Evolutionary conservation across 768 basidiomycete species (phyloP), one percentile per base, ranked within the genome.

Genomic region (Leccinum barrowsii): DNA sequence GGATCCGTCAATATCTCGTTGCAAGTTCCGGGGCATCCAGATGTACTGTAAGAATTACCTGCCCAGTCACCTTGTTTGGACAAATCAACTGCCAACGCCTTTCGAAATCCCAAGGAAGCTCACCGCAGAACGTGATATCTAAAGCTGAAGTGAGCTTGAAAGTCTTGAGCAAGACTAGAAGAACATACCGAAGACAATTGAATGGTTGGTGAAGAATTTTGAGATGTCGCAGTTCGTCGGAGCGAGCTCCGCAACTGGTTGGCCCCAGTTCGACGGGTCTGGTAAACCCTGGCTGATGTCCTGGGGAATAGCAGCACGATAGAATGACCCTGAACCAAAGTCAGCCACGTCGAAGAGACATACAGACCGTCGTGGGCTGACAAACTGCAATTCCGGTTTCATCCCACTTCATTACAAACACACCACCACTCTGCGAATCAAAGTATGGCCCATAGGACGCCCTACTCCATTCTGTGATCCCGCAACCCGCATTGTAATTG

Each of bases 361-460:
- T 1, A 34, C 8, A 54, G 35, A 51, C 15, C 15, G 26, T 24
- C 11, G 46, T 24, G 15, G 37, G 1, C 89, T 70, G 60, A 92
- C 90, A 92, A 61, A 90, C 81, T 42, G 85, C 82, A 56, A 92
- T 90, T 2, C 85, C 85, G 59, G 77, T 79, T 58, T 85, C 81
- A 66, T 93, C 89, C 93, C 93, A 94, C 64, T 89, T 87, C 89
- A 92, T 92, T 1, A 85, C 91, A 68, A 91, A 94, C 3, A 92
- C 85, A 3, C 93, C 93, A 5, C 93, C 93, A 10, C 87, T 83
- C 66, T 83, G 84, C 1, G 80, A 79, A 60, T 94, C 92, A 68
- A 94, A 94, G 54, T 81, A 82, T 37, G 87, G 85, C 0, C 93
- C 93, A 71, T 90, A 94, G 0, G 92, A 94, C 2, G 88, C 86